A percentile compares a stretch with the other conserved stretches of the same genome.
Evolutionary conservation across 257 asterid species (phyloP).

Genomic region (Ehretia macrophylla): DNA sequence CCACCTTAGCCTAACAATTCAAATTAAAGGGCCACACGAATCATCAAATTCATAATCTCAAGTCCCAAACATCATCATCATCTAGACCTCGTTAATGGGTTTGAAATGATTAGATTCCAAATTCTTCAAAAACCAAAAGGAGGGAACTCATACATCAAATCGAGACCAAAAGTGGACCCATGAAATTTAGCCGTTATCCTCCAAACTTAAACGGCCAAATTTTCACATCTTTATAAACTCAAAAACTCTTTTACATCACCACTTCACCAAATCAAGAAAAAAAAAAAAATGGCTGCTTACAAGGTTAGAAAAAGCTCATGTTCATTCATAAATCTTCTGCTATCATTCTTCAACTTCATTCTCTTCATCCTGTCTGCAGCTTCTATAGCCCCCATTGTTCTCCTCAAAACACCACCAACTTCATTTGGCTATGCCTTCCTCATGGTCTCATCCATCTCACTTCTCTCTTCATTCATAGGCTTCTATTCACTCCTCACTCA

Average conservation of each 20-base stretch:
- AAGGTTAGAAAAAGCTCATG: conserved; percentile 41
- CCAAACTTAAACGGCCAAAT: conserved; percentile 20
- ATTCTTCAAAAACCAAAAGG: conserved; percentile 2
- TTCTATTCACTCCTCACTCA: conserved; percentile 60
- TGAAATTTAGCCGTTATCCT: conserved; percentile 17
- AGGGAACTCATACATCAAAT: conserved; percentile 10
- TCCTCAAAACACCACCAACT: conserved; percentile 66
- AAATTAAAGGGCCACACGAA: too few relatives aligned
- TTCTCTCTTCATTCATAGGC: conserved; percentile 56
- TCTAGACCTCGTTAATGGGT: conserved; percentile 11
- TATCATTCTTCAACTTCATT: conserved; percentile 54
- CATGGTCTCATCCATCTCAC: conserved; percentile 45
- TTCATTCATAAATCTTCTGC: conserved; percentile 55
- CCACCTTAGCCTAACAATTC: too few relatives aligned
- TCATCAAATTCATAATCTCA: too few relatives aligned
- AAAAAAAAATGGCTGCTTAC: conserved; percentile 40
- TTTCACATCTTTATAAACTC: conserved; percentile 8
- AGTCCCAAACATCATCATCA: too few relatives aligned
- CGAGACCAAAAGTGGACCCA: conserved; percentile 1
- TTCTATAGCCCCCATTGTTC: conserved; percentile 57
- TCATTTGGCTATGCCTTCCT: conserved; percentile 66
- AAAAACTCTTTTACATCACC: background rate
- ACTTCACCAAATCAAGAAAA: background rate
- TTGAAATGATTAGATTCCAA: background rate
- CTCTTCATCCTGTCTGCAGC: conserved; percentile 71